Evolutionary conservation across 2,329 filamentous ascomycete species (phyloP).

Genomic region (Ophiostoma perfectum): DNA sequence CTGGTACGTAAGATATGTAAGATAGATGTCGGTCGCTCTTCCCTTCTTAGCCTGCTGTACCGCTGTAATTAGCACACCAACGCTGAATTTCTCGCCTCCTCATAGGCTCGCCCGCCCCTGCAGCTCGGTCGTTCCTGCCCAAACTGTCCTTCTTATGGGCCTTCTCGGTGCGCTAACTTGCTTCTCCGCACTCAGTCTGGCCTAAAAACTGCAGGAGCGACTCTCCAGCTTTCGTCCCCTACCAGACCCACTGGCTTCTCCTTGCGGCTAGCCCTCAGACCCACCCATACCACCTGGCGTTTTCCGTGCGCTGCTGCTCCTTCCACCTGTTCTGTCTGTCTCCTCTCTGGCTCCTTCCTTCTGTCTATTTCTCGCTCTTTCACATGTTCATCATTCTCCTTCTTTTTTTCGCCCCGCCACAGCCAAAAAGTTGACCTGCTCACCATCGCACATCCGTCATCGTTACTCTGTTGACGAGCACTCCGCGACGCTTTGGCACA

Average conservation of each 20-base stretch:
- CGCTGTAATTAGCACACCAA: not conserved
- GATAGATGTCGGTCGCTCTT: constrained; percentile 2
- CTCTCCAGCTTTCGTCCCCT: constrained; percentile 1
- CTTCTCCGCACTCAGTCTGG: constrained; percentile 11
- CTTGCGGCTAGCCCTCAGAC: not conserved
- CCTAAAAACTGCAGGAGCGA: not conserved
- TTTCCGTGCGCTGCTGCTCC: not conserved
- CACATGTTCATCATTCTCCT: constrained; percentile 5
- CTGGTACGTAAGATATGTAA: not conserved
- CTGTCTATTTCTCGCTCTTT: not conserved
- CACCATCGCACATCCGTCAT: not conserved
- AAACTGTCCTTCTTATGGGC: not conserved
- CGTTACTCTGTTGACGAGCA: not conserved
- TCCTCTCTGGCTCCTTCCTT: constrained; percentile 1
- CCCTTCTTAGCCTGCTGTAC: not conserved
- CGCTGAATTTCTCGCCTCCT: not conserved
- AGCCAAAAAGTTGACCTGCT: not conserved
- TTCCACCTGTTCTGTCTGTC: not conserved
- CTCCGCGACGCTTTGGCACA: not conserved
- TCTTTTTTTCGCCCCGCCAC: not conserved
- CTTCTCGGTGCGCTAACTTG: constrained; percentile 11
- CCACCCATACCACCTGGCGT: not conserved
- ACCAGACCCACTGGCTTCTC: not conserved
- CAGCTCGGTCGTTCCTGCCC: constrained; percentile 10
- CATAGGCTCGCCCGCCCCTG: not conserved